Base-by-base conservation (phyloP, 164 flowering plant genomes). In the Tinospora cordifolia region DNA sequence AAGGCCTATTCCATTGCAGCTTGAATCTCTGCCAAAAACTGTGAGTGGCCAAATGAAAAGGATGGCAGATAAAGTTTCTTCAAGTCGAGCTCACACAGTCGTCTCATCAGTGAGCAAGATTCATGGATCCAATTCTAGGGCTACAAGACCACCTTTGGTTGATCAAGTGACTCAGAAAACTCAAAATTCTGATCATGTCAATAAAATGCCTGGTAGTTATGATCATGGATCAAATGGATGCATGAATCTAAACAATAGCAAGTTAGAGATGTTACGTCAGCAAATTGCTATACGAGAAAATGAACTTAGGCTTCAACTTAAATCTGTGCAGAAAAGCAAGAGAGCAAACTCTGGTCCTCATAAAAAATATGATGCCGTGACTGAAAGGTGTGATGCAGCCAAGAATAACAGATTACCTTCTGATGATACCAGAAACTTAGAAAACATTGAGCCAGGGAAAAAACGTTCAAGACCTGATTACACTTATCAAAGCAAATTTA, bases 281-380 rank as follows among this genome's bases (percentile, higher is more conserved):
- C 82, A 86, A 72, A 89, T 93, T 79, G 97, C 93, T 13, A 77
- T 81, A 21, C 86, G 87, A 15, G 98, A 91, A 81, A 86, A 74
- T 74, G 87, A 91, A 79, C 71, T 88, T 26, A 89, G 81, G 83
- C 84, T 80, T 62, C 78, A 76, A 44, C 71, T 4, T 64, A 87
- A 85, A 77, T 70, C 83, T 63, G 75, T 77, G 5, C 86, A 80
- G 69, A 81, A 78, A 70, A 80, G 65, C 59, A 87, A 79, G 78
- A 88, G 80, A 60, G 74, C 66, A 17, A 34, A 41, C 69, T 72
- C 79, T 41, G 79, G 77, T 72, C 71, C 81, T 51, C 58, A 4
- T 41, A 76, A 62, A 49, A 78, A 74, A 62, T 12, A 62, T 64
- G 70, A 67, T 74, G 67, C 62, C 26, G 47, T 66, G 26, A 82